These are phyloP conservation scores for Alternaria sp. DNA, from an alignment of 2,329 filamentous ascomycete species.

Conservation along the genomic window DNA sequence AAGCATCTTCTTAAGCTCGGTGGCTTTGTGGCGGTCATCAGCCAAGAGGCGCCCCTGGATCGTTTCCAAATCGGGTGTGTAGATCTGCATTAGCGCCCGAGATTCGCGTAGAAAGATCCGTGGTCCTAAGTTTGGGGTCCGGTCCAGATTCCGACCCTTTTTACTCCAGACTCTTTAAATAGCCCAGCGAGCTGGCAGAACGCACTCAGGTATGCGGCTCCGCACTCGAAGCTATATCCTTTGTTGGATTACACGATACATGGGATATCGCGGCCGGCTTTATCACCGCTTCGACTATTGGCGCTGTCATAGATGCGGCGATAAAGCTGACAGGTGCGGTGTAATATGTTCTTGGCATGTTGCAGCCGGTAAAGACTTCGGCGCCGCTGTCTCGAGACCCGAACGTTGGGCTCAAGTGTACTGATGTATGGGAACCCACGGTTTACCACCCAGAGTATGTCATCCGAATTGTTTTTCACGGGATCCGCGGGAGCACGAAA, in stretches of 20 bases:
- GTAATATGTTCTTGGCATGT: background rate
- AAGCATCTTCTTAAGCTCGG: background rate
- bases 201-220: background rate
- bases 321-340: background rate
- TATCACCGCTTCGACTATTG: background rate
- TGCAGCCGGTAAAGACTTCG: constrained; percentile 1
- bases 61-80: constrained; percentile 1
- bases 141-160: constrained; percentile 3
- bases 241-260: background rate
- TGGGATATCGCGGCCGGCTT: background rate
- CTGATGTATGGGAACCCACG: background rate
- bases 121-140: constrained; percentile 1
- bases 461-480: background rate
- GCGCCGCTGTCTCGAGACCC: constrained; percentile 9
- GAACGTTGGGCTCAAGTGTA: background rate
- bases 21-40: constrained; percentile 6
- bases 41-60: constrained; percentile 10
- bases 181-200: background rate
- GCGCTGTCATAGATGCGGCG: background rate
- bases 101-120: constrained; percentile 5
- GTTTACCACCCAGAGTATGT: background rate
- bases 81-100: constrained; percentile 14
- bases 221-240: background rate
- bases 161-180: background rate
- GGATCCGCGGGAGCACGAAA: background rate